Base-by-base conservation (phyloP, 2,329 filamentous ascomycete species). In the Fusarium albidum region DNA sequence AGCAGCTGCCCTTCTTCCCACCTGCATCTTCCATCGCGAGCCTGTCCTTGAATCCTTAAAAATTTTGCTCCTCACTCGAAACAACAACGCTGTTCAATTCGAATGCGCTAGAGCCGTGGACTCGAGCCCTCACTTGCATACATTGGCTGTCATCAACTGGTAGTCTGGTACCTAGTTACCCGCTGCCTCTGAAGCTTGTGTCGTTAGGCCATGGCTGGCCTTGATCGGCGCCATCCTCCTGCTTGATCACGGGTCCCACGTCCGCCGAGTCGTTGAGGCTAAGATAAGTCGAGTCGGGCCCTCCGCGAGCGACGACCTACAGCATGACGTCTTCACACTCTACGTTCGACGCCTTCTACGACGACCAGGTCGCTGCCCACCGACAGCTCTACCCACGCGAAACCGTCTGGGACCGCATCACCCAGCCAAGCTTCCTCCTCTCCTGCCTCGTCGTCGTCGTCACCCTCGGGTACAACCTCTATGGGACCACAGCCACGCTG, bases 361-460 rank as follows among this genome's bases (percentile, higher is more conserved):
- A 74, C 66, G 68, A 70, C 59, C 69, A 68, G 52, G 67, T 72
- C 57, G 61, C 59, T 35, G 72, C 69, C 50, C 65, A 67, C 59
- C 71, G 68, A 59, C 69, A 69, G 33, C 52, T 69, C 49, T 59
- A 66, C 58, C 46, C 64, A 17, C 59, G 54, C 53, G 64, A 70
- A 25, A 55, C 50, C 38, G 28, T 69, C 42, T 66, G 67, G 66
- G 70, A 73, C 28, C 69, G 69, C 55, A 56, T 72, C 45, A 69
- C 64, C 48, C 68, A 74, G 58, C 71, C 74, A 5, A 70, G 68
- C 48, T 65, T 73, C 52, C 42, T 76, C 33, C 61, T 76, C 28
- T 73, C 73, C 15, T 55, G 67, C 31, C 50, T 72, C 31, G 61
- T 75, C 33, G 54, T 77, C 26, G 35, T 68, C 42, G 51, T 70